These are phyloP conservation scores for Prunus mume DNA, from an alignment of 306 rosid species.

Conservation along the genomic window DNA sequence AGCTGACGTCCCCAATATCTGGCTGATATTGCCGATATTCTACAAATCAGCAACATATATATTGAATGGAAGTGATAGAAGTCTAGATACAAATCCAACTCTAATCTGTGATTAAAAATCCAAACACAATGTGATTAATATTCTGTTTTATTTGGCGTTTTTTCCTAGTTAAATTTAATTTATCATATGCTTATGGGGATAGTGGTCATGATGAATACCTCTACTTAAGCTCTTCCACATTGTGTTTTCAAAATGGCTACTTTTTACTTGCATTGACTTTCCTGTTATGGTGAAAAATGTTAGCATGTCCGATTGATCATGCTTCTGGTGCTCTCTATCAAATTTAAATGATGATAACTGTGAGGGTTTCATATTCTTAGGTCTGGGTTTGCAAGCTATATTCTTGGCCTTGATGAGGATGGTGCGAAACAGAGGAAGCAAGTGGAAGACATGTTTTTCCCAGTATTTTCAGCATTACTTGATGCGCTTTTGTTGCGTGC, in stretches of 20 bases:
- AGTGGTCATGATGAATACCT: not conserved
- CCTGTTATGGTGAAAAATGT: not conserved
- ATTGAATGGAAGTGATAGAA: not conserved
- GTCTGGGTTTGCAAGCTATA: conserved; percentile 82
- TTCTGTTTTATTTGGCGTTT: no score
- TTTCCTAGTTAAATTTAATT: not conserved
- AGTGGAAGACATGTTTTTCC: conserved; percentile 61
- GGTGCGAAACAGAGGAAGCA: conserved; percentile 51
- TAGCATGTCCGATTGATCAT: not conserved
- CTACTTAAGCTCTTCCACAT: not conserved
- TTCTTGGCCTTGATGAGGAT: conserved; percentile 76
- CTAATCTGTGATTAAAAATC: not conserved
- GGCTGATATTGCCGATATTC: not conserved
- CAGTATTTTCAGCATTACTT: conserved; percentile 76
- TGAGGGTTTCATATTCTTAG: conserved; percentile 43
- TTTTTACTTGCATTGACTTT: not conserved
- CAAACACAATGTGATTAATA: not conserved
- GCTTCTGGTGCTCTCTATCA: not conserved
- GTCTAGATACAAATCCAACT: not conserved
- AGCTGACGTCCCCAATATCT: not conserved
- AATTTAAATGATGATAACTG: conserved; percentile 9
- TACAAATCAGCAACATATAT: not conserved
- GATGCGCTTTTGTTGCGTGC: conserved; percentile 81
- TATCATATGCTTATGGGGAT: not conserved
- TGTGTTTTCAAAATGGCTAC: not conserved